Evolutionary conservation across 352 stramenopile genomes (phyloP).

Genomic region (Globisporangium perplexum): DNA sequence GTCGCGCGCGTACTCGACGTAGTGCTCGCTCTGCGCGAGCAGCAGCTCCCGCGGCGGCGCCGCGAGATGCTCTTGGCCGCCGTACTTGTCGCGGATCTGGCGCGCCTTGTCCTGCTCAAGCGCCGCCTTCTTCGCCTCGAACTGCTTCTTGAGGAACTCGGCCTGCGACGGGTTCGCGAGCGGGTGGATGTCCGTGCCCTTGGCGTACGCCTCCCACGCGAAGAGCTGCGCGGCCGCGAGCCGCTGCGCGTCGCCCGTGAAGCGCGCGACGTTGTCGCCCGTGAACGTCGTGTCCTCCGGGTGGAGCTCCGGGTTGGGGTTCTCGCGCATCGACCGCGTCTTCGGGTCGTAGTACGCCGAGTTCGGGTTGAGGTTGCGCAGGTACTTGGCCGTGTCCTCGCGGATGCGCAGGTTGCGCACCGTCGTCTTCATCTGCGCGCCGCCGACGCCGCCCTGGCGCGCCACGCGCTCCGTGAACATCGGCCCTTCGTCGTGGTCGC

Average conservation of each 20-base stretch:
- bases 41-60: constrained; percentile 74
- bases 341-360: constrained; percentile 99
- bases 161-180: constrained; percentile 95
- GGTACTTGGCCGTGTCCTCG: constrained; percentile 99
- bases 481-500: constrained; percentile 88
- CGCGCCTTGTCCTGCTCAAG: constrained; percentile 61
- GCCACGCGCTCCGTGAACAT: constrained; percentile 94
- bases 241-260: constrained; percentile 90
- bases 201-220: constrained; percentile 92
- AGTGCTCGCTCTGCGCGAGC: constrained; percentile 87
- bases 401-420: constrained; percentile 98
- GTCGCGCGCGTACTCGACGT: constrained; percentile 93
- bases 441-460: constrained; percentile 93
- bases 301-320: constrained; percentile 95
- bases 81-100: constrained; percentile 95
- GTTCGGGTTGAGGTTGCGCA: constrained; percentile 97
- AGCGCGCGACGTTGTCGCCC: constrained; percentile 95
- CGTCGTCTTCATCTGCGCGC: constrained; percentile 97
- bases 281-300: constrained; percentile 91
- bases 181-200: constrained; percentile 91
- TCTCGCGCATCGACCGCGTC: constrained; percentile 97
- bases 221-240: constrained; percentile 95
- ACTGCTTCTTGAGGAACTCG: constrained; percentile 95
- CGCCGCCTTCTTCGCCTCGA: constrained; percentile 67
- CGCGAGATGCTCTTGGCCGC: constrained; percentile 89